Conservation (phyloP, 352 stramenopile genomes). For the Globisporangium lucens region DNA sequence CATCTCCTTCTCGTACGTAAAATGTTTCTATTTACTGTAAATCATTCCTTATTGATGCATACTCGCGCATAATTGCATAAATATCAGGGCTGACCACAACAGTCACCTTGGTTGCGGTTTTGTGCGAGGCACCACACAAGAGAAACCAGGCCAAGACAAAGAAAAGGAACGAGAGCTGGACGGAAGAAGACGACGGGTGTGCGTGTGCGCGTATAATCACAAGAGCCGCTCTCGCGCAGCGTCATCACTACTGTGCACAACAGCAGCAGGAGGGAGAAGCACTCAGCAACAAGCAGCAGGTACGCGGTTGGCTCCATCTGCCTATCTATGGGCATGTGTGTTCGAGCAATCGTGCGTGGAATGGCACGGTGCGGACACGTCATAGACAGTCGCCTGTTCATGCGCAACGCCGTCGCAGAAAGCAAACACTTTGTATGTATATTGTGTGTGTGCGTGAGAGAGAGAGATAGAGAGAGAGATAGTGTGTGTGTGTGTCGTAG, state of each 20-base stretch:
- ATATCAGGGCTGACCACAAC: not conserved
- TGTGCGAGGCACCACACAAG: not conserved
- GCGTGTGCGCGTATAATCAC: not conserved
- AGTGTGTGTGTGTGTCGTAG: too few relatives aligned
- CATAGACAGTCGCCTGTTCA: not conserved
- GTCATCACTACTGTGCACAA: not conserved
- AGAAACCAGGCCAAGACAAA: not conserved
- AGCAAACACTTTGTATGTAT: too few relatives aligned
- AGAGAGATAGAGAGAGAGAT: too few relatives aligned
- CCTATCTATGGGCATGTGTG: not conserved
- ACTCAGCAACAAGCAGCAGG: not conserved
- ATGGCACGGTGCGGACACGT: too few relatives aligned
- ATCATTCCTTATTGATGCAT: not conserved
- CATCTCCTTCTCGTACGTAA: not conserved
- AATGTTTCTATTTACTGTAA: not conserved
- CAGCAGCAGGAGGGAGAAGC: not conserved
- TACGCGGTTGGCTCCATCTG: not conserved
- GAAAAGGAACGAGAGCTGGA: not conserved
- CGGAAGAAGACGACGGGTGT: not conserved
- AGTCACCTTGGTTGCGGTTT: not conserved
- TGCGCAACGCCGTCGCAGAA: not conserved
- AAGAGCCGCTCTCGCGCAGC: not conserved
- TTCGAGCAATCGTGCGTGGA: not conserved
- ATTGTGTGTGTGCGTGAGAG: not conserved
- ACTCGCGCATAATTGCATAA: not conserved